Evolutionary conservation across 2,329 filamentous ascomycete genomes (phyloP).

Genomic region (Furcasterigmium sp.): DNA sequence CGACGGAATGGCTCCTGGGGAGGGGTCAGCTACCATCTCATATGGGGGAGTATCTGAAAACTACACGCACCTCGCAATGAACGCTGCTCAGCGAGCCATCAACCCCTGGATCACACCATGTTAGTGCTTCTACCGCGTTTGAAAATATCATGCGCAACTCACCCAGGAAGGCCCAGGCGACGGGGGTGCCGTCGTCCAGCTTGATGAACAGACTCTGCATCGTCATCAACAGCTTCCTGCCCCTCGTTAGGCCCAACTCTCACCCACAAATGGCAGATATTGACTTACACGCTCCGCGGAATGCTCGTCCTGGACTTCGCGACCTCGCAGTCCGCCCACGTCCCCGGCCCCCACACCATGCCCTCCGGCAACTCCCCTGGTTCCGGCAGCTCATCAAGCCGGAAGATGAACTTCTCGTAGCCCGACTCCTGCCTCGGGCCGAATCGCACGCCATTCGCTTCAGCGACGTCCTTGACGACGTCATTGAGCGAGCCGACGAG

Average conservation of each 20-base stretch:
- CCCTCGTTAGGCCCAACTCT: too few relatives aligned
- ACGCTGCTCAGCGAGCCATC: constrained; percentile 58
- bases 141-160: not conserved
- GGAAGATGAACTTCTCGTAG: constrained; percentile 57
- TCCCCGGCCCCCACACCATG: constrained; percentile 50
- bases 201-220: constrained; percentile 44
- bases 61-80: constrained; percentile 46
- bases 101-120: constrained; percentile 32
- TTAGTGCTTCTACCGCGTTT: not conserved
- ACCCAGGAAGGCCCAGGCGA: constrained; percentile 63
- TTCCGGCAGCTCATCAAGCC: constrained; percentile 35
- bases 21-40: not conserved
- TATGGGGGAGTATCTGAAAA: too few relatives aligned
- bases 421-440: constrained; percentile 11
- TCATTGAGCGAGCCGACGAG: constrained; percentile 30
- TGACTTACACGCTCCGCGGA: constrained; percentile 44
- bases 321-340: constrained; percentile 47
- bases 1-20: constrained; percentile 50
- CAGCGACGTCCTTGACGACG: constrained; percentile 12
- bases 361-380: constrained; percentile 32
- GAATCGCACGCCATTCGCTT: not conserved
- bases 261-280: not conserved
- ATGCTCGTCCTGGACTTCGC: constrained; percentile 52
- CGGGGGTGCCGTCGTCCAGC: constrained; percentile 36
- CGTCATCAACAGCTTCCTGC: constrained; percentile 33